Base-by-base conservation (phyloP, 768 basidiomycete species). In the Amanita fuliginea region DNA sequence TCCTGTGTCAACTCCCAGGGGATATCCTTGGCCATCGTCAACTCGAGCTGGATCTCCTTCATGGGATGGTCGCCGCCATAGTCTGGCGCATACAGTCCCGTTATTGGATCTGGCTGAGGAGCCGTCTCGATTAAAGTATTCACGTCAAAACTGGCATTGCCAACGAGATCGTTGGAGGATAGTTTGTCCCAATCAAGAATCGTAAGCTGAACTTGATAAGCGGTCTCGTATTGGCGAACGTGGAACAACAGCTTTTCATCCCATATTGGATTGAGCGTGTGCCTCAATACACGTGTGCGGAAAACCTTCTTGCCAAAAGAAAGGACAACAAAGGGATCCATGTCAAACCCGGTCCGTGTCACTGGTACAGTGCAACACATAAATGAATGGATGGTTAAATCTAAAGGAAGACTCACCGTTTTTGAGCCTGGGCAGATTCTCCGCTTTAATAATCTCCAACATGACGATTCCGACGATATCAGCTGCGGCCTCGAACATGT, bases 291-390 rank as follows among this genome's bases (percentile, higher is more conserved):
- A 28, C 87, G 82, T 0, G 94, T 97, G 2, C 94, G 76, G 68
- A 98, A 98, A 4, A 97, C 89, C 63, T 96, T 98, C 70, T 93
- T 94, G 26, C 94, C 90, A 54, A 99, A 99, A 3, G 90, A 91
- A 54, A 94, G 77, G 53, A 99, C 92, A 19, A 90, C 87, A 59
- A 97, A 98, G 0, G 94, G 93, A 58, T 97, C 93, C 93, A 97
- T 96, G 61, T 98, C 94, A 77, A 83, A 93, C 0, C 87, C 88
- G 0, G 80, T 87, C 0, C 86, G 79, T 1, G 83, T 90, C 80
- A 90, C 87, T 88, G 49, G 8, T 10, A 24, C 4, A 7, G 19
- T 6, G 16, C 22, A 18, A 33, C 35, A n/a, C 26, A 2, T 35
- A 21, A 24, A 22, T 36, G 33, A 2, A 24, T 16, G 11, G 30